Percentiles rank a stretch among this genome's conserved stretches.
Evolutionary conservation across 352 stramenopile genomes (phyloP).

Genomic region (Phytophthora pluvialis): DNA sequence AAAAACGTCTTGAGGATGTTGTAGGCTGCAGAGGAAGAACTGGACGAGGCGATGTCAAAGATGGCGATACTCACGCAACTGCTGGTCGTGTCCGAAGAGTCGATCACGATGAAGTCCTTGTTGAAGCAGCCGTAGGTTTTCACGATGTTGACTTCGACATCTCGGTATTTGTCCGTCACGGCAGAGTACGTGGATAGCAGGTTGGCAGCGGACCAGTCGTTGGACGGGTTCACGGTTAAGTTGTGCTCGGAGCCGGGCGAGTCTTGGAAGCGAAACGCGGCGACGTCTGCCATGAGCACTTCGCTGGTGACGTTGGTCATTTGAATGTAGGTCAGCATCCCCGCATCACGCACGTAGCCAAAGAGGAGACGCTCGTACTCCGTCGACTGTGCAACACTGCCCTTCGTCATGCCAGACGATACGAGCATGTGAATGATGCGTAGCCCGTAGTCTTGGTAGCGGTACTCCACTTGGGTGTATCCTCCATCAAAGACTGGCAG

Average conservation of each 20-base stretch:
- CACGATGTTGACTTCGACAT: conserved; percentile 73
- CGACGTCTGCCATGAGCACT: conserved; percentile 40
- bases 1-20: conserved; percentile 91
- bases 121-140: conserved; percentile 84
- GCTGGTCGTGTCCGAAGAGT: conserved; percentile 54
- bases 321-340: conserved; percentile 59
- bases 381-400: conserved; percentile 31
- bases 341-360: conserved; percentile 71
- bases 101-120: conserved; percentile 58
- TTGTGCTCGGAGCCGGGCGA: conserved; percentile 51
- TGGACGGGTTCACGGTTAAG: conserved; percentile 65
- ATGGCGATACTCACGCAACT: conserved; percentile 78
- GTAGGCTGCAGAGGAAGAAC: conserved; percentile 62
- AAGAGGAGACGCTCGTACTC: conserved; percentile 68
- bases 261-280: conserved; percentile 57
- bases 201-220: conserved; percentile 51
- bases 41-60: conserved; percentile 80
- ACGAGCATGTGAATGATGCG: conserved; percentile 76
- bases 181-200: conserved; percentile 47
- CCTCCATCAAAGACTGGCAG: conserved; percentile 88
- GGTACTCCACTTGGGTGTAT: conserved; percentile 78
- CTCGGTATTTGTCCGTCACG: conserved; percentile 53
- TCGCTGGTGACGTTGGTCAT: conserved; percentile 61
- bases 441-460: conserved; percentile 88
- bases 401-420: conserved; percentile 52